Conservation (phyloP, 108 stramenopile species). For the Phaeodactylum tricornutum region DNA sequence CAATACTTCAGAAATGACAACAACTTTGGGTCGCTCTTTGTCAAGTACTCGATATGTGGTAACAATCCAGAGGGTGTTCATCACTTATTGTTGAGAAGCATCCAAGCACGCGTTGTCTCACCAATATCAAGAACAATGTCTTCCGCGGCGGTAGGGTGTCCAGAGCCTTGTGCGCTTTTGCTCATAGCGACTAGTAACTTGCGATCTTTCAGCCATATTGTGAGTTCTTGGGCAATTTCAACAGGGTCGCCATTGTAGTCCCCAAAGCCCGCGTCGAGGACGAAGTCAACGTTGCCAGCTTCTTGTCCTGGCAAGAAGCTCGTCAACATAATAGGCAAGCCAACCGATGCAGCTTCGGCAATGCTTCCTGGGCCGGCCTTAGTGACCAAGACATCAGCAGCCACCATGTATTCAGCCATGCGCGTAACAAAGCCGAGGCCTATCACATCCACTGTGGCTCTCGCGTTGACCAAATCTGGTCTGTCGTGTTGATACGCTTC, state of each 20-base stretch:
- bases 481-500: constrained; percentile 4
- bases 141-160: constrained; percentile 69
- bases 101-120: constrained; percentile 40
- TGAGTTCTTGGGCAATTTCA: constrained; percentile 37
- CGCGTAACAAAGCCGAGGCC: constrained; percentile 88
- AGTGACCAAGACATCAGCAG: constrained; percentile 83
- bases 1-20: too few species aligned
- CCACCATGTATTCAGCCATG: constrained; percentile 95
- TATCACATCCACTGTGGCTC: constrained; percentile 61
- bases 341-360: constrained; percentile 89
- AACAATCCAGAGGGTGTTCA: too few species aligned
- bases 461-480: constrained; percentile 3
- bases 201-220: constrained; percentile 55
- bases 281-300: constrained; percentile 81
- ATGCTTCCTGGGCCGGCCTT: constrained; percentile 98
- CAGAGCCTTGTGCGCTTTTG: constrained; percentile 34
- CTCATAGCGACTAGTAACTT: constrained; percentile 42
- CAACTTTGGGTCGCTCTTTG: too few species aligned
- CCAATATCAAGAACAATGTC: constrained; percentile 77
- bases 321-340: constrained; percentile 88
- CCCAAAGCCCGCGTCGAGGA: constrained; percentile 66
- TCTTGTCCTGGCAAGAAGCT: constrained; percentile 81
- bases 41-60: too few species aligned
- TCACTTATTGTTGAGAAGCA: constrained; percentile 29
- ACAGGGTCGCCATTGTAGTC: constrained; percentile 45